Evolutionary conservation across 331 rosid species (phyloP), one percentile per base, ranked within the genome.

Genomic region (Malus hybrid): DNA sequence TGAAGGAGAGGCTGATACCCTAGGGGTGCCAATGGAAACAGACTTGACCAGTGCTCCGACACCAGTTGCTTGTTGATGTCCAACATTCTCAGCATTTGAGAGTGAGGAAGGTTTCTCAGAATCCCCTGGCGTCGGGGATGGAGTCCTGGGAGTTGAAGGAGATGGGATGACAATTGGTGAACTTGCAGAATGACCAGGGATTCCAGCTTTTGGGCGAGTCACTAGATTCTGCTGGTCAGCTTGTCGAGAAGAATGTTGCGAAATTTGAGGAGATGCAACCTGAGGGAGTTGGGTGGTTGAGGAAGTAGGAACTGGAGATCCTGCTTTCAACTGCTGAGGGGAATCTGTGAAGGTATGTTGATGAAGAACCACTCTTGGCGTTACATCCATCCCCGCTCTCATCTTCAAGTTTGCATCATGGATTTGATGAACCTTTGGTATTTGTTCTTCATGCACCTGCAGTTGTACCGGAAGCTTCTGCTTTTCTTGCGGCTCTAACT

Each of bases 1-100:
- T 88, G 90, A 85, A 77, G 97, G 99, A 72, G 97, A 95, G 63
- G 99, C 92, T 69, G 97, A 92, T 79, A 90, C 88, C 85, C 99
- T 97, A 71, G 97, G 97, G 62, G 99, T 92, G 73, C 97, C 99
- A 39, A 95, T 90, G 76, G 97, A 91, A 81, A 90, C 96, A 73
- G 97, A 92, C 59, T 84, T 92, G 77, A 87, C 86, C 63, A 90
- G 96, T 72, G 90, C 79, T 19, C 78, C 83, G 5, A 79, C 78
- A 70, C 69, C 76, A 59, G 85, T 83, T 10, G 87, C 76, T 77
- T 89, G 97, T 76, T 90, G 96, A 69, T 83, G 90, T 71, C 90
- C 99, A 78, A 81, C 64, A 88, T 82, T 91, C 67, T 83, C 85
- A 80, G 83, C 84, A 84, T 87, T 89, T 77, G 97, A 52, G 36